These are phyloP conservation scores for Bolboschoenoplectus hybrid DNA, from an alignment of 202 grass and related monocot genomes.

Conservation along the genomic window DNA sequence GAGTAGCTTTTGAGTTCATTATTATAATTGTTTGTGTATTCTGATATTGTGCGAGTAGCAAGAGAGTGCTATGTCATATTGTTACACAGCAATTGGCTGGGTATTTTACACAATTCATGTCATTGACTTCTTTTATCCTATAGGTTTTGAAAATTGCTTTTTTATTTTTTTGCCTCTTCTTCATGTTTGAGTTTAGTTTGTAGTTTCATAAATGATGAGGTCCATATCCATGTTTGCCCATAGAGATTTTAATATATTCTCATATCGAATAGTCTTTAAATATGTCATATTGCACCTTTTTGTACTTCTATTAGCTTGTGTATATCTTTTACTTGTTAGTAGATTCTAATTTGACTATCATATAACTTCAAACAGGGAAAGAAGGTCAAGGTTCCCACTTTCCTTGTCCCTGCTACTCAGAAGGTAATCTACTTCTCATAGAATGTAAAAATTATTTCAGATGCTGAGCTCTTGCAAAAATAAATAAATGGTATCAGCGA, in stretches of 20 bases:
- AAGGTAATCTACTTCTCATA: slow-evolving; percentile 54
- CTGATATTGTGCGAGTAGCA: background rate
- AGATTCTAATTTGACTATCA: background rate
- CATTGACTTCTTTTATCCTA: background rate
- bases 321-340: slow-evolving; percentile 13
- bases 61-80: background rate
- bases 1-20: slow-evolving; percentile 48
- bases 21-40: background rate
- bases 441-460: background rate
- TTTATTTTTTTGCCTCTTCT: background rate
- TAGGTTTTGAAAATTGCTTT: background rate
- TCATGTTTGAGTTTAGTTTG: background rate
- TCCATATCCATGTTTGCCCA: background rate
- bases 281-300: background rate
- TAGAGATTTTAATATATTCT: slow-evolving; percentile 20
- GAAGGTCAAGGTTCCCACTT: slow-evolving; percentile 94
- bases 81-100: slow-evolving; percentile 7
- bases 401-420: slow-evolving; percentile 94
- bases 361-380: slow-evolving; percentile 57
- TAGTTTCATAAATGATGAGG: background rate
- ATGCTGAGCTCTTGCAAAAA: background rate
- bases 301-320: background rate
- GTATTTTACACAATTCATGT: background rate
- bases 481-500: background rate
- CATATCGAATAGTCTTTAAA: background rate